phyloP scores from a whole-genome alignment of 306 rosid species.

The Senna tora region DNA sequence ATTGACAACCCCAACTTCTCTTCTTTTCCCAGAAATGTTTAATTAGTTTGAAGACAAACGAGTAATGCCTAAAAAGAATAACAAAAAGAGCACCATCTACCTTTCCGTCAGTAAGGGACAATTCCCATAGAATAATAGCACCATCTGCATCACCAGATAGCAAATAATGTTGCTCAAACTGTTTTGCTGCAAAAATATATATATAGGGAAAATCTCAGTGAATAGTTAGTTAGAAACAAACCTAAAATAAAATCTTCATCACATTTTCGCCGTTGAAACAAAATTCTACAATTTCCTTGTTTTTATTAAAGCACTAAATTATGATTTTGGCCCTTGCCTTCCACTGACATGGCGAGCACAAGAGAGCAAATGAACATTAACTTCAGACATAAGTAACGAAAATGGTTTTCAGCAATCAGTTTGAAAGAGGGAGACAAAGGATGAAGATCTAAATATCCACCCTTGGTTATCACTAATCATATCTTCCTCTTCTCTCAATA shows the following conservation, averaged over 20 bases:
- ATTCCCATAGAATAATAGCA: constrained; percentile 76
- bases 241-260: background rate
- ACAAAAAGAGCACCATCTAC: constrained; percentile 39
- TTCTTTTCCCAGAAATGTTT: background rate
- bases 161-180: constrained; percentile 72
- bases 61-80: background rate
- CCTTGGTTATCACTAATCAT: background rate
- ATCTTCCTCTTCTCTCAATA: background rate
- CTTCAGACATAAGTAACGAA: background rate
- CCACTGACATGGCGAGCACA: background rate
- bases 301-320: background rate
- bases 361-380: constrained; percentile 9
- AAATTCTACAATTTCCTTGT: background rate
- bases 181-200: constrained; percentile 75
- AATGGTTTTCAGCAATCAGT: background rate
- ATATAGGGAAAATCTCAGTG: background rate
- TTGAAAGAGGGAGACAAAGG: background rate
- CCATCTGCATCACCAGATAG: constrained; percentile 92
- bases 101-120: constrained; percentile 65
- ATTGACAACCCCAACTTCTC: background rate
- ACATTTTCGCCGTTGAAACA: constrained; percentile 6
- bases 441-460: background rate
- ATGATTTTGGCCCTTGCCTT: background rate
- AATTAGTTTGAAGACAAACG: background rate
- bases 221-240: no score